Base-by-base conservation (phyloP, 2,329 filamentous ascomycete genomes). In the Alternaria ethzedia region DNA sequence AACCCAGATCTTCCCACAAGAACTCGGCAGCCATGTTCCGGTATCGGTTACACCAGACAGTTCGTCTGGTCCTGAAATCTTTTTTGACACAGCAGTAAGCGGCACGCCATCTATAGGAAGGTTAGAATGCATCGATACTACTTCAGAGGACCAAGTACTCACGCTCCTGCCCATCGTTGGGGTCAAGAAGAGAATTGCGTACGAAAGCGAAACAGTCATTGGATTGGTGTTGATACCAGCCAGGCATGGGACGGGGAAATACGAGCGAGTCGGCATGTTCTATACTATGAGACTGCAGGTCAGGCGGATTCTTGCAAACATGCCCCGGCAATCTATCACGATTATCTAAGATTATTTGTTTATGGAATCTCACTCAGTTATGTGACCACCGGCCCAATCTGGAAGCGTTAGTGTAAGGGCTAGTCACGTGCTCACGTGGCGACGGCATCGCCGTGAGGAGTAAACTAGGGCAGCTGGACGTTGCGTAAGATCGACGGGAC, bases 401-500 rank as follows among this genome's bases (percentile, higher is more conserved):
- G 2, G 15, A 50, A 47, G 10, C 26, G 2, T 41, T 56, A 32
- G 30, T 60, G 30, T 21, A 43, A 10, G 20, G 30, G 17, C 51
- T 23, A 20, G 32, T 61, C 58, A 61, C 58, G 58, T 61, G 58
- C 2, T 32, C 2, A 21, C 45, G 58, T 61, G 58, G 58, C 58
- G 54, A 41, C 58, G 58, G 58, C 28, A 61, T 61, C 58, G 58
- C 52, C 58, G 58, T 50, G 25, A 36, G 17, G 50, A 32, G 25
- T 32, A 26, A n/a, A 17, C 25, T 49, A 36, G 15, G 9, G 15
- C 17, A 49, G 15, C n/a, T 26, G 32, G 23, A 50, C 20, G 13
- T 57, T 44, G 52, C 47, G 45, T 52, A 52, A 52, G 49, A 41
- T 41, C 49, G 49, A 36, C 49, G 11, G 12, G 9, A 6, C 49